Conservation (phyloP, 2,329 filamentous ascomycete species). For the Fusarium sp. region DNA sequence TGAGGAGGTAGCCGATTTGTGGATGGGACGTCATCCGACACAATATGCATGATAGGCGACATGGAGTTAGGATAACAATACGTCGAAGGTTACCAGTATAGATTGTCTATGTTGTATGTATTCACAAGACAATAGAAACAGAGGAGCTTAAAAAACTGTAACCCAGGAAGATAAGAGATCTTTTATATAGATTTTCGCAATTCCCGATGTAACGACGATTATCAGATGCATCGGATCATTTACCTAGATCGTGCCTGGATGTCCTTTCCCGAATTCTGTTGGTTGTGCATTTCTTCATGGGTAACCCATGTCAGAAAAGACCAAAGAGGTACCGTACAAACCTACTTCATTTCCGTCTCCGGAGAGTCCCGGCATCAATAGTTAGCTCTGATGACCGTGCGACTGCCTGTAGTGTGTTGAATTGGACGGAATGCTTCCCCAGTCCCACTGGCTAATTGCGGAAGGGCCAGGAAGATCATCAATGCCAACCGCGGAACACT, state of each 20-base stretch:
- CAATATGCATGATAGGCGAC: neutral
- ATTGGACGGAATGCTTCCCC: neutral
- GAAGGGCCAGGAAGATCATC: neutral
- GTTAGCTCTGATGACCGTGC: neutral
- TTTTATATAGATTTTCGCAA: rapidly evolving
- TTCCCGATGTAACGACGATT: neutral
- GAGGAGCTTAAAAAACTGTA: neutral
- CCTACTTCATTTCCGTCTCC: neutral
- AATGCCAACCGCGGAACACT: neutral
- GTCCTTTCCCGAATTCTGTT: neutral
- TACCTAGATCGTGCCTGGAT: neutral
- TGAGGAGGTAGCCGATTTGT: neutral
- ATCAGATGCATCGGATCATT: no score
- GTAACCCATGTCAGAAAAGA: neutral
- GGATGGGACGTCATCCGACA: neutral
- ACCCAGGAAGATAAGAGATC: no score
- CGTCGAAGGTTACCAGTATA: no score
- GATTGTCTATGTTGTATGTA: no score
- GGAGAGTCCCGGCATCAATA: neutral
- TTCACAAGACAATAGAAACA: no score
- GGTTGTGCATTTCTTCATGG: neutral
- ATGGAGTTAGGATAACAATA: neutral
- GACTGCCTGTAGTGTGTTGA: neutral
- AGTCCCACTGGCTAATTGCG: neutral
- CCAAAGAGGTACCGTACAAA: neutral